Conservation (phyloP, 805 yeast species). For the Candida methanosorbosa region DNA sequence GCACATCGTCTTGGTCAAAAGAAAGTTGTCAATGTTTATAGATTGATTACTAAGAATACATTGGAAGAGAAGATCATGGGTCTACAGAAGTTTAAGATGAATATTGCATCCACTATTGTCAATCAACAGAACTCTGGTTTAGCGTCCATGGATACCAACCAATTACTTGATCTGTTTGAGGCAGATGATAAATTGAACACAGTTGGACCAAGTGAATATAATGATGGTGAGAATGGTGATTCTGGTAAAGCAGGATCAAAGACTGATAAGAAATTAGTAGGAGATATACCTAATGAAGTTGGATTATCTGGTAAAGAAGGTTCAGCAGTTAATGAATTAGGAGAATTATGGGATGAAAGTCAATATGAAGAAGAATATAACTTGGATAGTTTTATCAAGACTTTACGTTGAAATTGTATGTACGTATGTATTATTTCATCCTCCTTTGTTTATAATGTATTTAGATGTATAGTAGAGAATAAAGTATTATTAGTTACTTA, state of each 20-base stretch:
- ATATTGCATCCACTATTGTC: slow-evolving; percentile 91
- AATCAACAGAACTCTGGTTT: slow-evolving; percentile 97
- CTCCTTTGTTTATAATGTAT: too few relatives aligned
- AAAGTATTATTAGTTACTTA: too few relatives aligned
- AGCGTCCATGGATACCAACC: slow-evolving; percentile 94
- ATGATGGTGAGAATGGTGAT: slow-evolving; percentile 10
- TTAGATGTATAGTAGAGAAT: too few relatives aligned
- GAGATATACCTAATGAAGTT: slow-evolving; percentile 44
- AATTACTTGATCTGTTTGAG: slow-evolving; percentile 81
- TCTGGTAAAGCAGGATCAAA: slow-evolving; percentile 11
- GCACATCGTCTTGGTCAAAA: slow-evolving; percentile 98
- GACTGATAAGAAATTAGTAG: slow-evolving; percentile 10
- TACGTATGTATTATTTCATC: background rate
- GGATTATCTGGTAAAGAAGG: slow-evolving; percentile 82
- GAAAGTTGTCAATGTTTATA: slow-evolving; percentile 93
- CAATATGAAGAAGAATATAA: slow-evolving; percentile 97
- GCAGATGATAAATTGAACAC: slow-evolving; percentile 40
- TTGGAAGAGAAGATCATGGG: slow-evolving; percentile 98
- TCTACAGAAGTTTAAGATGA: slow-evolving; percentile 92
- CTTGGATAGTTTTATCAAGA: slow-evolving; percentile 84
- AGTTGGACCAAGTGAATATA: slow-evolving; percentile 19
- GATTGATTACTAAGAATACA: slow-evolving; percentile 88
- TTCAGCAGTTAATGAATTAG: slow-evolving; percentile 80
- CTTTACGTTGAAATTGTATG: slow-evolving; percentile 28
- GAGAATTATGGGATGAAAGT: slow-evolving; percentile 92